Evolutionary conservation across 1,284 basidiomycete genomes (phyloP), one percentile per base, ranked within the genome.

Genomic region (Vanrija humicola): DNA sequence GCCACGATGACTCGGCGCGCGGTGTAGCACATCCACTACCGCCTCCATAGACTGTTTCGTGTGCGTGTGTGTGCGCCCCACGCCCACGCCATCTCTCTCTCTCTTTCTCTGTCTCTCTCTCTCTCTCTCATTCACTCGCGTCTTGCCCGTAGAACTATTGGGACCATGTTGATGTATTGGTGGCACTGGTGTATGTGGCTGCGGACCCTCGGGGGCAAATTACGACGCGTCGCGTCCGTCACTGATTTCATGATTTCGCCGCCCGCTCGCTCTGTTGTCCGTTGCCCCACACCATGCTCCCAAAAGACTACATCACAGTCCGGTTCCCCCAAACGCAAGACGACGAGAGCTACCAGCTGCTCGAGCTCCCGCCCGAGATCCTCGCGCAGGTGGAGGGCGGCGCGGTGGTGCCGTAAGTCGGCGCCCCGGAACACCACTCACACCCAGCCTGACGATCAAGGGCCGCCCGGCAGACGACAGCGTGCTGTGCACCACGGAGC

Each of bases 381-480:
- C 54, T 76, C 25, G 74, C 72, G 54, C 59, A 64, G 29, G 66
- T 77, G 38, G 74, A 77, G 43, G 60, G 54, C 39, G 62, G 58
- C 14, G 56, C 63, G 9, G 23, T 51, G 2, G 66, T 74, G 19
- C 65, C 70, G 75, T 75, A 23, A 54, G 73, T 68, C 23, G 23
- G 38, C 43, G 26, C 14, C 28, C 25, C 1, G 21, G 34, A 16
- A 14, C 28, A 25, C 23, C 38, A 44, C 40, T 46, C 59, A 28
- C 39, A 43, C 19, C n/a, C 54, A 89, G 88, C 42, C 71, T 91
- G 42, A 81, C 81, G 9, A 87, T 97, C 75, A 92, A 91, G 70
- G 93, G 93, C 1, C 79, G 84, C 43, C 74, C 83, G 1, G 82
- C 82, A 18, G 91, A 95, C 66, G 88, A 94, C 65, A 92, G 92